A percentile compares a stretch with the other conserved stretches of the same genome.
phyloP scores from a whole-genome alignment of 108 stramenopile species.

The Aurantiochytrium sp. region DNA sequence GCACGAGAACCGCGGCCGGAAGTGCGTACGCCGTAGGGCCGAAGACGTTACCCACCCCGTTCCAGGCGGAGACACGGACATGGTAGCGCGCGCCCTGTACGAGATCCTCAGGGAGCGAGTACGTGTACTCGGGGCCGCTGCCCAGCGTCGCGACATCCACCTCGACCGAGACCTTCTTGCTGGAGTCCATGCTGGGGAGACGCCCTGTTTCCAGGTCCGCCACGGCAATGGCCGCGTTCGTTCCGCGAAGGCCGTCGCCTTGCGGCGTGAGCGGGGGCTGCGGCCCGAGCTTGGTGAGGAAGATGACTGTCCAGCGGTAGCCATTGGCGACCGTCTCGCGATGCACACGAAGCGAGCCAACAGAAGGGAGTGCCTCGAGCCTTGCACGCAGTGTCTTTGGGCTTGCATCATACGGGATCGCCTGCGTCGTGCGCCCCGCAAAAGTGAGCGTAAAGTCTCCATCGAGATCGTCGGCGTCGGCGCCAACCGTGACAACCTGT shows the following conservation, averaged over 20 bases:
- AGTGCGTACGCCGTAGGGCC: constrained; percentile 45
- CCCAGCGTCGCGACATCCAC: background rate
- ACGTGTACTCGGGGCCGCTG: background rate
- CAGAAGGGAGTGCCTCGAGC: constrained; percentile 67
- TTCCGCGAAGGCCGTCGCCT: background rate
- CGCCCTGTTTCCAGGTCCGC: background rate
- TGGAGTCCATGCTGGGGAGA: background rate
- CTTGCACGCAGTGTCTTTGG: constrained; percentile 54
- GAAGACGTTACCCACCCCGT: constrained; percentile 50
- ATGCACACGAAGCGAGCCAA: constrained; percentile 63
- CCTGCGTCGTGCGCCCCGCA: constrained; percentile 50
- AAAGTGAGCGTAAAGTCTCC: constrained; percentile 33
- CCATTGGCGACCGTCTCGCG: constrained; percentile 54
- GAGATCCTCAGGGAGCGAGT: constrained; percentile 24
- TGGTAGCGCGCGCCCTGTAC: constrained; percentile 48
- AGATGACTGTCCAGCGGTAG: constrained; percentile 71
- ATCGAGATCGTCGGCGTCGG: constrained; percentile 21
- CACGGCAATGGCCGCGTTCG: background rate
- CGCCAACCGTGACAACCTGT: constrained; percentile 3
- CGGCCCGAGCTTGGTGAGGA: constrained; percentile 65
- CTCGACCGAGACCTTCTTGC: background rate
- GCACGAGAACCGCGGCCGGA: constrained; percentile 43
- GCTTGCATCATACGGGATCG: constrained; percentile 69
- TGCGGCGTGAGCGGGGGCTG: constrained; percentile 55
- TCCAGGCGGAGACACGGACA: constrained; percentile 60